Conservation (phyloP, 371 early-diverging fungal genomes). For the Caulochytrium protostelioides region DNA sequence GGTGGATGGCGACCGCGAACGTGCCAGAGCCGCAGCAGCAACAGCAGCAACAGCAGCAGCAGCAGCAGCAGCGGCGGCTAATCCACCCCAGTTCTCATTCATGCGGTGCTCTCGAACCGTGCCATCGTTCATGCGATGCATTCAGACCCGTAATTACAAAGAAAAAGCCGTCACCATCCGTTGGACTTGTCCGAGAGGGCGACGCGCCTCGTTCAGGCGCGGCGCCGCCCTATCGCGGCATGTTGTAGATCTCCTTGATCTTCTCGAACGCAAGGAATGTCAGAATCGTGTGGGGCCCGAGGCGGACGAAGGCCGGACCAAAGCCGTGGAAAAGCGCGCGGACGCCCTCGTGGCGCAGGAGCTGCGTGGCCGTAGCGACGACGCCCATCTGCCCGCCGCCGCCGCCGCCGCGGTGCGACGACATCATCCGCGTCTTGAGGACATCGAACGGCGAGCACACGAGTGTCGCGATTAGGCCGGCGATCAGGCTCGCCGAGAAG, state of each 20-base stretch:
- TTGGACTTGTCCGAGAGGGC: too few species aligned
- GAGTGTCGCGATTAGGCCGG: constrained; percentile 62
- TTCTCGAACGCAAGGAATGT: constrained; percentile 11
- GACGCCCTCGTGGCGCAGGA: constrained; percentile 45
- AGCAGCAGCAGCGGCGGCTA: too few species aligned
- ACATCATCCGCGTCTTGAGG: constrained; percentile 75
- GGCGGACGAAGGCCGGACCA: constrained; percentile 4
- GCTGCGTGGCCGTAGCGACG: constrained; percentile 29
- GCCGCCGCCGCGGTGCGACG: constrained; percentile 13
- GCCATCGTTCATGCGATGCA: too few species aligned
- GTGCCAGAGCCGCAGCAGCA: too few species aligned
- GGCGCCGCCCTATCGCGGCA: too few species aligned
- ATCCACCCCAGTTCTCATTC: too few species aligned
- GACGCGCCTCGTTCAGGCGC: too few species aligned
- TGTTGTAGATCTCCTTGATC: constrained; percentile 4
- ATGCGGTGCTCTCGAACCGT: too few species aligned
- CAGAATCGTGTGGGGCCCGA: constrained; percentile 15
- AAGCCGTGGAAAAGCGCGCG: constrained; percentile 64
- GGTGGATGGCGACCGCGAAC: too few species aligned
- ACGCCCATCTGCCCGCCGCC: constrained; percentile 14
- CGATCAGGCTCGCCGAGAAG: constrained; percentile 47
- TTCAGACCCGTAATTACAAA: neutral
- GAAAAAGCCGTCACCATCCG: constrained; percentile 1
- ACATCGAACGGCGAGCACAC: constrained; percentile 67
- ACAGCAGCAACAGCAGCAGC: too few species aligned